These are phyloP conservation scores for Entomortierella chlamydospora DNA, from an alignment of 192 early-diverging fungal genomes.

Conservation along the genomic window DNA sequence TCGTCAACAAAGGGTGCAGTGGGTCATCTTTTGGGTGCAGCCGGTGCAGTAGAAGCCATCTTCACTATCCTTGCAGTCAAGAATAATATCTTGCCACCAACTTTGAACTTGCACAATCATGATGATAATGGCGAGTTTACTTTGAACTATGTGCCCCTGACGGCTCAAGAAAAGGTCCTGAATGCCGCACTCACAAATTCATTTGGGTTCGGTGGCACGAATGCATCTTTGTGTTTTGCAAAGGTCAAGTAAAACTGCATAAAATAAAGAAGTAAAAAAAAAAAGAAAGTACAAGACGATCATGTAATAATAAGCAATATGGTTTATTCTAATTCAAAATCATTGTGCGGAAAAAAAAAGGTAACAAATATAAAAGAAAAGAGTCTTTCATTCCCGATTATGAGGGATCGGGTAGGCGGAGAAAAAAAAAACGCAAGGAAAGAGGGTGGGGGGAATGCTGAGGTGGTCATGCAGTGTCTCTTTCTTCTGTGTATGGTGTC, in stretches of 20 bases:
- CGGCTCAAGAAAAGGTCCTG: slow-evolving; percentile 71
- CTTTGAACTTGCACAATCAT: slow-evolving; percentile 78
- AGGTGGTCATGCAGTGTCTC: not conserved
- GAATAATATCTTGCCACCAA: slow-evolving; percentile 83
- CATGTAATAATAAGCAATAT: not conserved
- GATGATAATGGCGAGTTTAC: slow-evolving; percentile 76
- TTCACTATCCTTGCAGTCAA: slow-evolving; percentile 86
- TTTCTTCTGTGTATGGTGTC: slow-evolving; percentile 1
- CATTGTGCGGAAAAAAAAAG: slow-evolving; percentile 15
- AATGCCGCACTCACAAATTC: slow-evolving; percentile 84
- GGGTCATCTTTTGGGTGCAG: slow-evolving; percentile 95
- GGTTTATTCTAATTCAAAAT: slow-evolving; percentile 38
- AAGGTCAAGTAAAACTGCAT: slow-evolving; percentile 51
- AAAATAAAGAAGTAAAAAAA: not conserved
- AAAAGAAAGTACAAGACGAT: not conserved
- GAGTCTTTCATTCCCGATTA: not conserved
- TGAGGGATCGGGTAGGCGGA: not conserved
- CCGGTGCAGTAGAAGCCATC: slow-evolving; percentile 93
- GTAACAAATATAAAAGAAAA: too few relatives aligned
- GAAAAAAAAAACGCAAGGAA: not conserved
- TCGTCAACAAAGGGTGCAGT: slow-evolving; percentile 94
- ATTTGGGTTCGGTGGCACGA: slow-evolving; percentile 94
- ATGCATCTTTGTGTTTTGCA: slow-evolving; percentile 76
- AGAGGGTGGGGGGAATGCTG: not conserved
- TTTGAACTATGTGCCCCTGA: slow-evolving; percentile 84